phyloP scores from a whole-genome alignment of 2,329 filamentous ascomycete genomes.

The Ceratocystiopsis brevicomis region DNA sequence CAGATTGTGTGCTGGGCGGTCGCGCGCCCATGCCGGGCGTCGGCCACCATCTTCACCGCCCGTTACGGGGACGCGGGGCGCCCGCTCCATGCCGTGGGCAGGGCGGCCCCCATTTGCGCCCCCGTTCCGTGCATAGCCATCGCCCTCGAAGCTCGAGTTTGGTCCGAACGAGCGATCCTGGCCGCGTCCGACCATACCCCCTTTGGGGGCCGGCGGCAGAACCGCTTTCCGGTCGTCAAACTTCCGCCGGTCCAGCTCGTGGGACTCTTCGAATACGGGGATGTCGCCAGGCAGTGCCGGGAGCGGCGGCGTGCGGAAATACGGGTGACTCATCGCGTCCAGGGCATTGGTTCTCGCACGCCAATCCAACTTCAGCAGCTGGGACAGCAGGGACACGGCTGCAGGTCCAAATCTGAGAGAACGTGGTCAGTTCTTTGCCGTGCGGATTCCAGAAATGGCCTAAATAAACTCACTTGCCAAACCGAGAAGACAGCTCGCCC shows the following conservation, averaged over 20 bases:
- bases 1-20: constrained; percentile 24
- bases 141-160: constrained; percentile 31
- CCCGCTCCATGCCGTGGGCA: too few species aligned
- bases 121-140: constrained; percentile 32
- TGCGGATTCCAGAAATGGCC: neutral
- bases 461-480: constrained; percentile 38
- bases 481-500: constrained; percentile 51
- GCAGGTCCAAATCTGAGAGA: constrained; percentile 38
- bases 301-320: constrained; percentile 63
- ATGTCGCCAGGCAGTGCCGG: constrained; percentile 72
- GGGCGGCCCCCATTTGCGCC: constrained; percentile 26
- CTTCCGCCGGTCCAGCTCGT: constrained; percentile 87
- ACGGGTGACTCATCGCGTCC: constrained; percentile 80
- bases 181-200: constrained; percentile 68
- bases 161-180: constrained; percentile 25
- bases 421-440: constrained; percentile 8
- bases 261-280: constrained; percentile 83
- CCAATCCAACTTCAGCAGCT: constrained; percentile 81
- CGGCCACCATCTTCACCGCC: constrained; percentile 18
- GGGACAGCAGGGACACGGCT: constrained; percentile 61
- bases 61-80: too few species aligned
- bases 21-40: constrained; percentile 32
- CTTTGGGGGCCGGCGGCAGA: constrained; percentile 76
- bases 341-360: constrained; percentile 75
- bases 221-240: constrained; percentile 72